Base-by-base conservation (phyloP, 257 asterid species). In the Solanum sitiens region DNA sequence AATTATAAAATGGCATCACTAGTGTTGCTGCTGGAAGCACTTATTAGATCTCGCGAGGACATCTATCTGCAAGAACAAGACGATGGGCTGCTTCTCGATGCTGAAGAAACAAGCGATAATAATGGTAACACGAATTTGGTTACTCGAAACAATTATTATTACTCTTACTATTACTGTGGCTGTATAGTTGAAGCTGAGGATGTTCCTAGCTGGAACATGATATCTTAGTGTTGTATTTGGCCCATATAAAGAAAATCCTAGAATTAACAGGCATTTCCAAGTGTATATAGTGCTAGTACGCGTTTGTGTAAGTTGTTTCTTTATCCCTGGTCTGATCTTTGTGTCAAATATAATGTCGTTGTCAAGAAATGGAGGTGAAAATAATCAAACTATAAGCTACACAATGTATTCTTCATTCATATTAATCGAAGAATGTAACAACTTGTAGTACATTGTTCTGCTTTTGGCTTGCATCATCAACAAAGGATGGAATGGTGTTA, bases 1-100 rank as follows among this genome's bases (percentile, higher is more conserved):
- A 18, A 0, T 50, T 50, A 50, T 50, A 50, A 16, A 32, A 89
- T 89, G 91, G 89, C 89, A 50, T 87, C 91, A 13, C 47, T 89
- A 32, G 45, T 89, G 83, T 86, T 89, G 61, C 68, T 89, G 70
- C 12, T 87, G 16, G 88, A 86, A 84, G 87, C 85, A 8, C 80
- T 89, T 79, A 42, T 25, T 20, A 44, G 84, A 45, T n/a, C 39
- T 35, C 40, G 32, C 2, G 53, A 73, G 15, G 25, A 37, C 15
- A 77, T 21, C 4, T 13, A 67, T 87, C 72, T 53, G 27, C 85
- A 45, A 16, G 70, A 74, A n/a, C 40, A 2, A 27, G 27, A 32
- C 10, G 88, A 87, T 16, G 42, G 25, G 42, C 67, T 45, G 18
- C 11, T 79, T 44, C 16, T 4, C 8, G 6, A 79, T 79, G 84